These are phyloP conservation scores for Ceratobasidium theobromae DNA, from an alignment of 1,284 basidiomycete genomes.

Conservation along the genomic window DNA sequence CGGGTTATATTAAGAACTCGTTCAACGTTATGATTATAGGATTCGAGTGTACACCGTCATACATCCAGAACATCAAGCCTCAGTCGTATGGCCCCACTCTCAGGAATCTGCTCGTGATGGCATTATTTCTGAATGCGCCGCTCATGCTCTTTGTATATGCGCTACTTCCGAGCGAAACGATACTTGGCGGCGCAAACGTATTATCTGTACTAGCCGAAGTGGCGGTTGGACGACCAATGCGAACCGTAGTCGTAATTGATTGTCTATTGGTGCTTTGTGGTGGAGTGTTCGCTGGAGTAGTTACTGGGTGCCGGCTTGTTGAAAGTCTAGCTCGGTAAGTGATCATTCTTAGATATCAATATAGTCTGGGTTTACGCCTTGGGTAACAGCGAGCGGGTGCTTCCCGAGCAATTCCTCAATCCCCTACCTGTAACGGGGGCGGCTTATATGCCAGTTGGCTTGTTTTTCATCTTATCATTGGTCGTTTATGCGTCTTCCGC, in stretches of 20 bases:
- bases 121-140: constrained; percentile 54
- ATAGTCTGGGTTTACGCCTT: neutral
- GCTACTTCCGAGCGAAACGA: constrained; percentile 55
- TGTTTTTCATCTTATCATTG: constrained; percentile 54
- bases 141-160: constrained; percentile 62
- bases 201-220: constrained; percentile 63
- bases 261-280: constrained; percentile 66
- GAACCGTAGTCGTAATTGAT: constrained; percentile 61
- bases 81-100: constrained; percentile 59
- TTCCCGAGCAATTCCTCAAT: constrained; percentile 57
- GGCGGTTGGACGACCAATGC: constrained; percentile 60
- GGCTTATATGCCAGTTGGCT: constrained; percentile 55
- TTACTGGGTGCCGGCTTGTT: constrained; percentile 61
- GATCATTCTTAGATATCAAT: neutral
- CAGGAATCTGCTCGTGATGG: constrained; percentile 62
- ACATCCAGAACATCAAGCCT: constrained; percentile 59
- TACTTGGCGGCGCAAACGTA: constrained; percentile 55
- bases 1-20: neutral
- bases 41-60: constrained; percentile 54
- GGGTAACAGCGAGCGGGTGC: constrained; percentile 50
- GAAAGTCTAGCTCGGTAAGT: constrained; percentile 53
- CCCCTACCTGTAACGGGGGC: constrained; percentile 55
- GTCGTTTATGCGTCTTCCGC: constrained; percentile 61
- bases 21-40: constrained; percentile 46
- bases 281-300: constrained; percentile 63